A percentile compares a stretch with the other conserved stretches of the same genome.
phyloP scores from a whole-genome alignment of 805 yeast species.

The Kodamaea jinghongensis region DNA sequence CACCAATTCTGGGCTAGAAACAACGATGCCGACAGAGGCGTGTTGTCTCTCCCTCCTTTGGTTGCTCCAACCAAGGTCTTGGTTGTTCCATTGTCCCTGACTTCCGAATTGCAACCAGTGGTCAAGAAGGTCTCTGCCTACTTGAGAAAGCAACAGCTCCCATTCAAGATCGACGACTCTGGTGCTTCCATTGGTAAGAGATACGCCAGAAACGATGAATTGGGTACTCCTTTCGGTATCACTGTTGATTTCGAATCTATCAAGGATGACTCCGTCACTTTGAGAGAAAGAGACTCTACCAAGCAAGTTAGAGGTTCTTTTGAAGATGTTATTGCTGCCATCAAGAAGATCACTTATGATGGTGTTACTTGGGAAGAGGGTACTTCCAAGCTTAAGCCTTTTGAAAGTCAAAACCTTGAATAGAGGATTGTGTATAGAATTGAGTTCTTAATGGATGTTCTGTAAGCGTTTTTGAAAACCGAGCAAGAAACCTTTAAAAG shows the following conservation, averaged over 20 bases:
- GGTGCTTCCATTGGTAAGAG: constrained; percentile 97
- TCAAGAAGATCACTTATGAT: constrained; percentile 69
- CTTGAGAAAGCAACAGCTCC: constrained; percentile 78
- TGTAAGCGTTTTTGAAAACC: no score
- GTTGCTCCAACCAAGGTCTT: constrained; percentile 98
- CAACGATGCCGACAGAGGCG: constrained; percentile 79
- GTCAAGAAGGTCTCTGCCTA: constrained; percentile 64
- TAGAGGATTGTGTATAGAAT: not conserved
- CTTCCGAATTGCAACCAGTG: constrained; percentile 74
- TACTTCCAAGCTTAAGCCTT: constrained; percentile 65
- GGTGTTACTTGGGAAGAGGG: constrained; percentile 85
- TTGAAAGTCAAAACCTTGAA: constrained; percentile 53
- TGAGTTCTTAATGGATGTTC: no score
- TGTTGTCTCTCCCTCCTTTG: constrained; percentile 86
- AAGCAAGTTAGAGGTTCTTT: constrained; percentile 92
- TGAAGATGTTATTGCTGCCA: constrained; percentile 66
- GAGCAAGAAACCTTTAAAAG: no score
- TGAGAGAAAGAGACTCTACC: constrained; percentile 96
- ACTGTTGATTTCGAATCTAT: constrained; percentile 94
- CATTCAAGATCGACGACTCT: constrained; percentile 95
- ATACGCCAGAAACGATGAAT: constrained; percentile 96
- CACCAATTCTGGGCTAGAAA: constrained; percentile 95
- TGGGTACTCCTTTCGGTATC: constrained; percentile 98
- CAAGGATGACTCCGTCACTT: constrained; percentile 82
- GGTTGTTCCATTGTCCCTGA: constrained; percentile 88